Evolutionary conservation across 2,329 filamentous ascomycete genomes (phyloP), one percentile per base, ranked within the genome.

Genomic region (Nothomitra cinnamomea): DNA sequence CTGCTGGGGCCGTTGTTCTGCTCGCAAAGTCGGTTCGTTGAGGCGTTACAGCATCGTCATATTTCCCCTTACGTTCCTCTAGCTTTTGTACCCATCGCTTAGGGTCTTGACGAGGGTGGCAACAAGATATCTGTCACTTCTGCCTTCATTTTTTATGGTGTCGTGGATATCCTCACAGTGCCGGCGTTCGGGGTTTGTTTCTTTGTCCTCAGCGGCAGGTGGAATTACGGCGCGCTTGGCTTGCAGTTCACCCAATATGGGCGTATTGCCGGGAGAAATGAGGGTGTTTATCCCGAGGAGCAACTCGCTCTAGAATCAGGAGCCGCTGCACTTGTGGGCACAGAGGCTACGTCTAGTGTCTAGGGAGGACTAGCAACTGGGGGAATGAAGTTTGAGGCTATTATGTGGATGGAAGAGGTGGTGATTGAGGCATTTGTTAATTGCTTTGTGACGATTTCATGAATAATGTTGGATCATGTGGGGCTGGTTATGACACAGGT

Each of bases 61-160:
- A 1, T 69, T 67, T 58, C 77, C 70, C 67, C 57, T 68, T 57
- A 76, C 76, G 32, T 12, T 59, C 3, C 62, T 76, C 40, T 77
- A 73, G 74, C 64, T 77, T 40, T 62, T 75, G 21, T 79, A 78
- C 62, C 73, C 75, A 69, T 79, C 51, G 74, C 72, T 22, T 79
- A 68, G 60, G 75, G 72, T 35, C 59, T 78, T 8, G 67, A 65
- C 2, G 76, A 79, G 58, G 76, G 74, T 40, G 72, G 72, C 28
- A 76, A 77, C 61, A 56, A 61, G 51, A 72, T 78, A 54, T 67
- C 68, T 32, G 69, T 72, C 41, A 73, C 71, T 0, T 61, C 65
- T 7, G 63, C 63, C 50, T 68, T 70, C 58, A 69, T 77, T 65
- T 77, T 72, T 64, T 78, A 74, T 56, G 75, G 76, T 47, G 64